Evolutionary conservation across 352 stramenopile species (phyloP), one percentile per base, ranked within the genome.

Genomic region (Phytophthora boehmeriae): DNA sequence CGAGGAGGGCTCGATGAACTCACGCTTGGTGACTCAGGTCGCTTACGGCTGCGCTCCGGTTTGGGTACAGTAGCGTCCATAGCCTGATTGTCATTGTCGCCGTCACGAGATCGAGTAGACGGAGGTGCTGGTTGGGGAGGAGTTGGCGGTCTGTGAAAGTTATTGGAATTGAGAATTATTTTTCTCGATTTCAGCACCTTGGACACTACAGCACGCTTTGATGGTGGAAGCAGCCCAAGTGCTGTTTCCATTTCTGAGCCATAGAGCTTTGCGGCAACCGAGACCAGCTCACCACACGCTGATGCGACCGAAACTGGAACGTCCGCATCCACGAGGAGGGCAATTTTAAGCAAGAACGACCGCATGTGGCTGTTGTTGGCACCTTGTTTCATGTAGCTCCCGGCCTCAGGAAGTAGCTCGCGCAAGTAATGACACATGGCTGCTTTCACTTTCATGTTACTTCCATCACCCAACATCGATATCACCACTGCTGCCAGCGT

Each of bases 401-500:
- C 62, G 3, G 81, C 75, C 8, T 47, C 46, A 4, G 83, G 84
- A 9, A 95, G 50, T 9, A 93, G 39, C 30, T 81, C 62, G 17
- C 77, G 71, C 14, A 95, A 45, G 36, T 88, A 95, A 28, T 86
- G 61, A 58, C 82, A 92, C 44, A 93, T 78, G 0, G 78, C 73
- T 4, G 64, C 66, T 43, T 89, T 92, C 41, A 92, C 75, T 51
- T 93, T 93, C 75, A 93, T 84, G 58, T 93, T 93, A 42, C 66
- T 85, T 10, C 86, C 84, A 43, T 95, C 83, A 10, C 75, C 77
- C 10, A 95, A 56, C 46, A 89, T 72, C 27, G 83, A 73, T 27
- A 92, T 74, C 17, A 89, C 59, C 27, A 80, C 66, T 5, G 57
- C 64, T 27, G 83, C 63, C 32, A 94, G 48, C 4, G 68, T 68